Conservation (phyloP, 2,329 filamentous ascomycete species). For the Aciculosporium take region DNA sequence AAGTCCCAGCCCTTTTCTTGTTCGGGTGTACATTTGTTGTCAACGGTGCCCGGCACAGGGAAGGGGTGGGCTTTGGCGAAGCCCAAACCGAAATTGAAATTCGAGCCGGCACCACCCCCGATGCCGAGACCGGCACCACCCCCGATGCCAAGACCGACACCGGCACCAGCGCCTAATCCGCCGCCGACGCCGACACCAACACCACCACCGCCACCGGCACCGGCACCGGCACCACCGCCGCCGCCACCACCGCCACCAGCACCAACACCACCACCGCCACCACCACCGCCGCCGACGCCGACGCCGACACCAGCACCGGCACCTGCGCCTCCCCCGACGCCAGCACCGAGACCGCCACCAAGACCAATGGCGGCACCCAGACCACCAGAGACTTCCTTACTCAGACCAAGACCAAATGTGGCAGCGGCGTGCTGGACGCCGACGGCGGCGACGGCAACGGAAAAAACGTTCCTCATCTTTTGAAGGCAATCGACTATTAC, state of each 20-base stretch:
- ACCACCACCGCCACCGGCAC: background rate
- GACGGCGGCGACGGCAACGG: slow-evolving; percentile 37
- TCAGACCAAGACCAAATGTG: too few species aligned
- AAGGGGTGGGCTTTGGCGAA: slow-evolving; percentile 32
- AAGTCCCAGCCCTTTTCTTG: slow-evolving; percentile 63
- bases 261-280: background rate
- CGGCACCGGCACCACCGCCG: background rate
- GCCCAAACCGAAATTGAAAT: slow-evolving; percentile 3
- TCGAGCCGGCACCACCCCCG: background rate
- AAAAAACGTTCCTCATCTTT: slow-evolving; percentile 35
- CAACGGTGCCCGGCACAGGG: slow-evolving; percentile 53
- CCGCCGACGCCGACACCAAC: background rate
- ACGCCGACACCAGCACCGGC: background rate
- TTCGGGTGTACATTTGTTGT: slow-evolving; percentile 62
- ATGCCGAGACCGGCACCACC: background rate
- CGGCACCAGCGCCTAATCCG: background rate
- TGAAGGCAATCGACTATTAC: slow-evolving; percentile 11
- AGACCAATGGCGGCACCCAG: background rate
- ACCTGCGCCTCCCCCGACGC: background rate
- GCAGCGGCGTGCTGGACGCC: slow-evolving; percentile 35
- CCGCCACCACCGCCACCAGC: background rate
- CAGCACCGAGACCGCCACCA: slow-evolving; percentile 5
- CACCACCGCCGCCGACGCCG: background rate
- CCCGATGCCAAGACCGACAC: background rate
- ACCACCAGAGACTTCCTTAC: too few species aligned